phyloP scores from a whole-genome alignment of 768 basidiomycete genomes.

The Tricholoma hemisulphureum region DNA sequence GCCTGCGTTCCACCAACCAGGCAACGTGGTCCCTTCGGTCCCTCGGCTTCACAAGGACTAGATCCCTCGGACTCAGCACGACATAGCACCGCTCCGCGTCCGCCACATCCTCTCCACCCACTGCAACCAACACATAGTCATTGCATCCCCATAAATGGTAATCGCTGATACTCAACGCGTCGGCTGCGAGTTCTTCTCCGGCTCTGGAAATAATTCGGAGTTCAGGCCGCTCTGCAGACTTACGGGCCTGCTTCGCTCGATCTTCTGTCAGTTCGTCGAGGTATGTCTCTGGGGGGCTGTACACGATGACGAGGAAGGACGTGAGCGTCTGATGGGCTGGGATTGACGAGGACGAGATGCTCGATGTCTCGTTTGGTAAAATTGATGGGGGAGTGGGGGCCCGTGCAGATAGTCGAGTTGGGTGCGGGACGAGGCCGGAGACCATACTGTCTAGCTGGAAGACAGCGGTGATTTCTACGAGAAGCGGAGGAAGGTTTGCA shows the following conservation, averaged over 20 bases:
- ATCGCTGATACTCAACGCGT: constrained; percentile 75
- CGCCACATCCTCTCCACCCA: constrained; percentile 26
- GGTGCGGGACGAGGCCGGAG: constrained; percentile 81
- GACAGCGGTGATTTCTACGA: constrained; percentile 87
- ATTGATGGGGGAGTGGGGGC: constrained; percentile 14
- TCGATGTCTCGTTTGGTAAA: constrained; percentile 12
- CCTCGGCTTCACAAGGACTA: constrained; percentile 83
- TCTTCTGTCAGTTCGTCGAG: constrained; percentile 73
- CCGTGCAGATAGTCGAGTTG: constrained; percentile 19
- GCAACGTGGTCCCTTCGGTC: constrained; percentile 87
- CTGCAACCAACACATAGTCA: constrained; percentile 76
- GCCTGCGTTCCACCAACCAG: constrained; percentile 85
- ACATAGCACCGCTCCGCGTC: constrained; percentile 61
- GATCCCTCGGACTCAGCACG: constrained; percentile 82
- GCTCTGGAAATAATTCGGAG: constrained; percentile 85
- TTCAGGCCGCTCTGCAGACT: constrained; percentile 89
- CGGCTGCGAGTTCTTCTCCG: constrained; percentile 85
- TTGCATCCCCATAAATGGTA: constrained; percentile 89
- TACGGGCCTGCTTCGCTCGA: constrained; percentile 71
- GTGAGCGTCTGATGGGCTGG: constrained; percentile 41
- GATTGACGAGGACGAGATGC: constrained; percentile 7
- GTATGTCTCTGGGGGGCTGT: constrained; percentile 75
- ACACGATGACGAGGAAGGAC: constrained; percentile 86
- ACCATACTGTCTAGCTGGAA: constrained; percentile 97
- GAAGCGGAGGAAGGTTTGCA: constrained; percentile 53